Conservation (phyloP, 1,284 basidiomycete species). For the Athelia psychrophila region DNA sequence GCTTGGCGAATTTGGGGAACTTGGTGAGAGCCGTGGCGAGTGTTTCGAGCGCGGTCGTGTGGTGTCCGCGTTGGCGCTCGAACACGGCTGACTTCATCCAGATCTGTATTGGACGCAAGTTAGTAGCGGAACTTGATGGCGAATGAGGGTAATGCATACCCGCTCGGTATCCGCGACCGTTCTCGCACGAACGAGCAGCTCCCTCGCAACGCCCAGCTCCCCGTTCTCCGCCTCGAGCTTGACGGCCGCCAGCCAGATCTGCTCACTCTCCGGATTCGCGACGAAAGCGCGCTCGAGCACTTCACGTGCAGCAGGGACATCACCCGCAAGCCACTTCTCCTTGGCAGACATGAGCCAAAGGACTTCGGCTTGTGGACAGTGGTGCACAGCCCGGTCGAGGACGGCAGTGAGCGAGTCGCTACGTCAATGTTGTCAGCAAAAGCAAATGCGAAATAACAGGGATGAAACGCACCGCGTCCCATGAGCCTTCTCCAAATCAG, state of each 20-base stretch:
- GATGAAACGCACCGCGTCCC: slow-evolving; percentile 61
- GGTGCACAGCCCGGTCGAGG: slow-evolving; percentile 78
- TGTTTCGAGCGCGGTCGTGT: slow-evolving; percentile 72
- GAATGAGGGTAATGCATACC: slow-evolving; percentile 46
- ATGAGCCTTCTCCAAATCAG: slow-evolving; percentile 88
- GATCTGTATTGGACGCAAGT: slow-evolving; percentile 51
- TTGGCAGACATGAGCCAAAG: slow-evolving; percentile 98
- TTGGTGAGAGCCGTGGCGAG: slow-evolving; percentile 74
- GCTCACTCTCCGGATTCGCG: slow-evolving; percentile 94
- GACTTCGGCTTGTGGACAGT: slow-evolving; percentile 92
- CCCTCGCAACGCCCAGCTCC: slow-evolving; percentile 80
- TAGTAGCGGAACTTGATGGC: slow-evolving; percentile 9
- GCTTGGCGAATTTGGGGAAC: slow-evolving; percentile 86
- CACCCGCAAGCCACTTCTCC: slow-evolving; percentile 89
- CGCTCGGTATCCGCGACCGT: slow-evolving; percentile 88
- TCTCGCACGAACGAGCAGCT: slow-evolving; percentile 85
- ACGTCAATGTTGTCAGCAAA: slow-evolving; percentile 3
- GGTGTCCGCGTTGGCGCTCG: slow-evolving; percentile 81
- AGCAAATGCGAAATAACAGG: slow-evolving; percentile 1
- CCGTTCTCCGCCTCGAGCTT: slow-evolving; percentile 96
- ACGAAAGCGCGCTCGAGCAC: slow-evolving; percentile 90
- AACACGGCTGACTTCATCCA: slow-evolving; percentile 99
- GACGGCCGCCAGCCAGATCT: slow-evolving; percentile 96
- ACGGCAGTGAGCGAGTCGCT: slow-evolving; percentile 84
- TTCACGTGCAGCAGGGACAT: slow-evolving; percentile 84